phyloP scores from a whole-genome alignment of 306 rosid species.

The Quercus gilva region DNA sequence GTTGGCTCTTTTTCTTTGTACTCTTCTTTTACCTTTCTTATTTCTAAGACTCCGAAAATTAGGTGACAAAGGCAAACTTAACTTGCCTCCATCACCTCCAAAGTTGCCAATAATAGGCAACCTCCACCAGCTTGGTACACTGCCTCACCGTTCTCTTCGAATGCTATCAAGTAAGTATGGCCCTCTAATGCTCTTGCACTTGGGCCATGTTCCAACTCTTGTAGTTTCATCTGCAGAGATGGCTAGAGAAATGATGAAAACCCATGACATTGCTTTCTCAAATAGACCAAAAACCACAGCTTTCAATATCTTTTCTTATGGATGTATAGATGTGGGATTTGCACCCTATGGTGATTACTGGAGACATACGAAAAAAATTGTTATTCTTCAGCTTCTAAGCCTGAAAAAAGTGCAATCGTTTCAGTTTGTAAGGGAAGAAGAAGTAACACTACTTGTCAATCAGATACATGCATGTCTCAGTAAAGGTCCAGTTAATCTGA shows the following conservation, averaged over 20 bases:
- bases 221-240: constrained; percentile 24
- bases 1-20: neutral
- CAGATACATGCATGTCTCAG: neutral
- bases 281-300: constrained; percentile 12
- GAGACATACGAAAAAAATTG: constrained; percentile 26
- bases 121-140: too few species aligned
- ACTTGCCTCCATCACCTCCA: neutral
- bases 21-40: neutral
- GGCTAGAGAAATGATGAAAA: neutral
- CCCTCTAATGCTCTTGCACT: constrained; percentile 18
- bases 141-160: too few species aligned
- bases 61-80: neutral
- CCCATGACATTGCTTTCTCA: constrained; percentile 7
- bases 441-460: neutral
- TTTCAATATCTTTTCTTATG: constrained; percentile 21
- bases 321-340: constrained; percentile 17
- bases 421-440: constrained; percentile 20
- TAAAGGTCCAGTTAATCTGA: neutral
- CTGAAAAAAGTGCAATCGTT: constrained; percentile 22
- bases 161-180: too few species aligned
- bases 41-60: neutral
- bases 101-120: neutral
- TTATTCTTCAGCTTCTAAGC: constrained; percentile 38
- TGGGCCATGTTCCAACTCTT: constrained; percentile 32
- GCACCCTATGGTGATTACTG: constrained; percentile 34